Evolutionary conservation across 1,284 basidiomycete genomes (phyloP), one percentile per base, ranked within the genome.

Genomic region (Retiboletus flavoniger): DNA sequence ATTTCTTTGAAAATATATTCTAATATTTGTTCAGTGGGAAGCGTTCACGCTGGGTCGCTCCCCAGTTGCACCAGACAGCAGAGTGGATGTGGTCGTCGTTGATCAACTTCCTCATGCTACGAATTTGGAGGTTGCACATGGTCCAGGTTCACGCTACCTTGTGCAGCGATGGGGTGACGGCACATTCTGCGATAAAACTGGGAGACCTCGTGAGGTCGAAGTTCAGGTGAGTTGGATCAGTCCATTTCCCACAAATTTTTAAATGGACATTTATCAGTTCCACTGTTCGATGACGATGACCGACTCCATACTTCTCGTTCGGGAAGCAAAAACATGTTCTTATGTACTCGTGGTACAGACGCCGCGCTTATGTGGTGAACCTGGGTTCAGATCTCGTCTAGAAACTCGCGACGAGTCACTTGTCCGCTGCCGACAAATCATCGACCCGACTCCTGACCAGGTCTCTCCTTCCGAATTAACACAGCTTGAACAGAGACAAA

Each of bases 301-400:
- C 38, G 89, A 92, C 73, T 83, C 81, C 14, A 92, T 97, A 65
- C 82, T 92, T 50, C 88, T 95, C 66, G 86, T 98, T 64, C 93
- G 95, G 69, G 95, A 98, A 76, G 82, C 92, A 19, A 89, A 89
- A 66, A 95, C 87, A 29, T 92, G 95, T 72, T 86, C 89, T 62
- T 97, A 98, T 70, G 84, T 96, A 47, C 78, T 98, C 54, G 89
- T 96, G 60, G 87, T 98, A 55, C 89, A 96, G 70, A 95, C 93
- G 1, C 94, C 95, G 31, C 87, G 93, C 54, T 79, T 98, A 21
- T 98, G 95, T 67, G 84, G 85, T 53, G 87, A 95, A 65, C 93
- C 93, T 13, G 91, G 93, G 8, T 98, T 98, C 76, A 86, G 81
- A 69, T 89, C 89, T 43, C 82, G 79, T 45, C 77, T 78, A 47